phyloP scores from a whole-genome alignment of 306 rosid genomes.

The Carpinus fangiana region DNA sequence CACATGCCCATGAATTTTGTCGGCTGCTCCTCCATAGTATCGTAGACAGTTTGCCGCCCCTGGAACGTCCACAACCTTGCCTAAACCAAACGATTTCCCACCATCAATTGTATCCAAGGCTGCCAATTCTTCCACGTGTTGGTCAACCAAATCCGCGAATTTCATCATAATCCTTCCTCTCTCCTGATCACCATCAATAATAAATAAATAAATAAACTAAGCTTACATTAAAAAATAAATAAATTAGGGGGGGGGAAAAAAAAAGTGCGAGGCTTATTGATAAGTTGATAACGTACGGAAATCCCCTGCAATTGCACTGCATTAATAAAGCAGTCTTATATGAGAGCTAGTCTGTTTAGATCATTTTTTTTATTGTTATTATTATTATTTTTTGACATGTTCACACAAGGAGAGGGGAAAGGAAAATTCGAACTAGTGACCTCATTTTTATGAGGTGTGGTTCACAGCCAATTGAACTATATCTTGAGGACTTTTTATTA shows the following conservation, averaged over 20 bases:
- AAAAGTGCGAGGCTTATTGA: too few relatives aligned
- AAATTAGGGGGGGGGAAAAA: neutral
- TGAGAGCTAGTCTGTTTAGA: too few relatives aligned
- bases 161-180: conserved; percentile 63
- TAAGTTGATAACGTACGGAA: too few relatives aligned
- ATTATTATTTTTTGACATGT: too few relatives aligned
- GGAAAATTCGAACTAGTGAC: too few relatives aligned
- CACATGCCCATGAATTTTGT: conserved; percentile 76
- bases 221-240: neutral
- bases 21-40: conserved; percentile 92
- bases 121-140: conserved; percentile 65
- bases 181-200: conserved; percentile 45
- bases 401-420: too few relatives aligned
- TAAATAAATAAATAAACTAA: neutral
- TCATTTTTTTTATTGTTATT: too few relatives aligned
- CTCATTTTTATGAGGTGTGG: too few relatives aligned
- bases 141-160: conserved; percentile 64
- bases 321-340: too few relatives aligned
- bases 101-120: conserved; percentile 69
- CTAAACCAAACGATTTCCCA: conserved; percentile 44
- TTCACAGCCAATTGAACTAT: too few relatives aligned
- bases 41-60: conserved; percentile 37
- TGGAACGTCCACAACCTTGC: conserved; percentile 61
- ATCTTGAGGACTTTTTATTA: too few relatives aligned
- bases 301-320: too few relatives aligned